These are phyloP conservation scores for Fusarium clavum DNA, from an alignment of 2,329 filamentous ascomycete genomes.

Conservation along the genomic window DNA sequence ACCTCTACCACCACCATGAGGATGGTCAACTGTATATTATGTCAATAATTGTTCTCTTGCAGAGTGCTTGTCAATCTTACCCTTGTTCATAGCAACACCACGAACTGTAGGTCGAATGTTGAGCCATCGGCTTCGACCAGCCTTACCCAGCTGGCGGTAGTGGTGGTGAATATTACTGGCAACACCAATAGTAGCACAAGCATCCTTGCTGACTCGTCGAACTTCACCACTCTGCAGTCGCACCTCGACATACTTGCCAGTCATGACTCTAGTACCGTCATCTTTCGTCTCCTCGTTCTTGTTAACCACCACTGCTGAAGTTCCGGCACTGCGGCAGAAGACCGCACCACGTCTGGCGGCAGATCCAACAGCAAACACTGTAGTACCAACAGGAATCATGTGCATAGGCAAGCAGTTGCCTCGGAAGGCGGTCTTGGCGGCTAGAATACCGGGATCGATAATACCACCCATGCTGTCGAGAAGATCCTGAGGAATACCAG, in stretches of 20 bases:
- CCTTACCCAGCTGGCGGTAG: constrained; percentile 92
- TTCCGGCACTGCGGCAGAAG: constrained; percentile 95
- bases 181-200: constrained; percentile 93
- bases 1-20: constrained; percentile 97
- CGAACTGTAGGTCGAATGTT: constrained; percentile 95
- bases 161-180: constrained; percentile 94
- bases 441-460: constrained; percentile 94
- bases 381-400: constrained; percentile 95
- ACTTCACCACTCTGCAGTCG: constrained; percentile 93
- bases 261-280: constrained; percentile 70
- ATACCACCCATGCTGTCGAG: constrained; percentile 92
- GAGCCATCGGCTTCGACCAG: constrained; percentile 91
- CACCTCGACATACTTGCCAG: constrained; percentile 83
- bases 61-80: constrained; percentile 59
- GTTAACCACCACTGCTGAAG: constrained; percentile 86
- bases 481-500: constrained; percentile 87
- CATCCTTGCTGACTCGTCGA: constrained; percentile 87
- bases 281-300: constrained; percentile 82
- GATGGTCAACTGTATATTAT: constrained; percentile 78
- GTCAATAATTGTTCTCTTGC: constrained; percentile 25
- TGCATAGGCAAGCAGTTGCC: constrained; percentile 96
- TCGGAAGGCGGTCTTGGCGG: constrained; percentile 91
- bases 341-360: constrained; percentile 79
- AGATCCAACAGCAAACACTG: constrained; percentile 90
- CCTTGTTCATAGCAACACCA: constrained; percentile 98